Conservation (phyloP, 768 basidiomycete species). For the Pulveroboletus sp. region DNA sequence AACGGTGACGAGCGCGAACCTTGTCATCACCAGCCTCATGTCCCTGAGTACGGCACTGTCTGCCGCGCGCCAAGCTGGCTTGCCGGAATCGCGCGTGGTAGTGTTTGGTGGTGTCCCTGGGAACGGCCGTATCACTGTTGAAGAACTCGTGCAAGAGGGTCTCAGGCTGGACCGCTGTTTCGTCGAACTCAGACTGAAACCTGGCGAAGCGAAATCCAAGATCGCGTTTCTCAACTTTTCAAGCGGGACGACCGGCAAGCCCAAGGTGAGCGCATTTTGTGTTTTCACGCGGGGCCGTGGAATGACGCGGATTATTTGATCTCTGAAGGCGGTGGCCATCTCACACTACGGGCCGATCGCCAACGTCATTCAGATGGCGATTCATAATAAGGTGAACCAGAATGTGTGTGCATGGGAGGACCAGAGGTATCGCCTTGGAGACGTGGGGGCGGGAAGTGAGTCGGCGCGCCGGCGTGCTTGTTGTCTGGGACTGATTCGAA, state of each 20-base stretch:
- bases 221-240: slow-evolving; percentile 70
- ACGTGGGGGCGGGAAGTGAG: slow-evolving; percentile 54
- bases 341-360: slow-evolving; percentile 62
- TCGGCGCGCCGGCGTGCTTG: slow-evolving; percentile 4
- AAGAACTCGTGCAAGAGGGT: slow-evolving; percentile 47
- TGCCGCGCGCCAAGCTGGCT: slow-evolving; percentile 30
- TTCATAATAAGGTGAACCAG: slow-evolving; percentile 43
- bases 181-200: slow-evolving; percentile 41
- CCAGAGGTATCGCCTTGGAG: slow-evolving; percentile 49
- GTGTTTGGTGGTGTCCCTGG: slow-evolving; percentile 21
- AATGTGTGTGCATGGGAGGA: slow-evolving; percentile 37
- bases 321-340: slow-evolving; percentile 62
- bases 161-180: slow-evolving; percentile 36
- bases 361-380: slow-evolving; percentile 58
- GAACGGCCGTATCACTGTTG: slow-evolving; percentile 32
- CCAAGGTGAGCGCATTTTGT: slow-evolving; percentile 17
- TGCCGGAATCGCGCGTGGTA: slow-evolving; percentile 29
- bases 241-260: slow-evolving; percentile 68
- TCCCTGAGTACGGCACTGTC: slow-evolving; percentile 25
- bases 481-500: too few species aligned
- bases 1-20: slow-evolving; percentile 20
- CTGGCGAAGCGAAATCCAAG: slow-evolving; percentile 57
- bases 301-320: not conserved
- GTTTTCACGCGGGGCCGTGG: not conserved
- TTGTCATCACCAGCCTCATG: slow-evolving; percentile 31